A percentile compares a stretch with the other conserved stretches of the same genome.
These are phyloP conservation scores for Russula brevipes DNA, from an alignment of 768 basidiomycete species.

Conservation along the genomic window DNA sequence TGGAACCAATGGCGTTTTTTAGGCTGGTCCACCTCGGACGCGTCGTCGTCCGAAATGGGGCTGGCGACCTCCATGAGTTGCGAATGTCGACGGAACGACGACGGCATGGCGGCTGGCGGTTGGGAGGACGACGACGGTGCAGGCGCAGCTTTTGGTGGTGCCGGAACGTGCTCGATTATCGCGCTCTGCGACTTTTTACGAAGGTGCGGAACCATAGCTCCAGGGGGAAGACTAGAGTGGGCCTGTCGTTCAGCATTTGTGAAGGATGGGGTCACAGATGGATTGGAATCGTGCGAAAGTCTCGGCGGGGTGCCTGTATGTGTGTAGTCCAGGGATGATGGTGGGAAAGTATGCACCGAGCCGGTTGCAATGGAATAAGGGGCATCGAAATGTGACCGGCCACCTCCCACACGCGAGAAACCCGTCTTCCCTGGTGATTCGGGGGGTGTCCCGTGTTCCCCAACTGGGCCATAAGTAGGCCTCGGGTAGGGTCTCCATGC, in stretches of 20 bases:
- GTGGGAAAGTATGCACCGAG: conserved; percentile 36
- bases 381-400: conserved; percentile 75
- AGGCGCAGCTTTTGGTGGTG: neutral
- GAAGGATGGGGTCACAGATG: conserved; percentile 24
- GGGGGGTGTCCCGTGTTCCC: conserved; percentile 28
- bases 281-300: conserved; percentile 19
- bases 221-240: conserved; percentile 44
- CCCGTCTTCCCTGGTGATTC: conserved; percentile 44
- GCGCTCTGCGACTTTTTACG: conserved; percentile 82
- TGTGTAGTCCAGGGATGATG: conserved; percentile 55
- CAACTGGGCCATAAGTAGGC: conserved; percentile 45
- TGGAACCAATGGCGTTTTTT: conserved; percentile 26
- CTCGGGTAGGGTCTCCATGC: conserved; percentile 82
- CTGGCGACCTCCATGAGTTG: conserved; percentile 20
- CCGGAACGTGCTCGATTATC: conserved; percentile 62
- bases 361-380: conserved; percentile 70
- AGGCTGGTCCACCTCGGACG: conserved; percentile 14
- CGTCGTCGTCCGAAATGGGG: conserved; percentile 22
- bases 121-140: neutral
- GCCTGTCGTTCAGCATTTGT: conserved; percentile 21
- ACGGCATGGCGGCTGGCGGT: neutral
- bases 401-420: conserved; percentile 84
- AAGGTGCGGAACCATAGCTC: conserved; percentile 64
- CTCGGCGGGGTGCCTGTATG: conserved; percentile 13
- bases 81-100: conserved; percentile 17